phyloP scores from a whole-genome alignment of 371 early-diverging fungal genomes.

The Blastocladiella emersonii region DNA sequence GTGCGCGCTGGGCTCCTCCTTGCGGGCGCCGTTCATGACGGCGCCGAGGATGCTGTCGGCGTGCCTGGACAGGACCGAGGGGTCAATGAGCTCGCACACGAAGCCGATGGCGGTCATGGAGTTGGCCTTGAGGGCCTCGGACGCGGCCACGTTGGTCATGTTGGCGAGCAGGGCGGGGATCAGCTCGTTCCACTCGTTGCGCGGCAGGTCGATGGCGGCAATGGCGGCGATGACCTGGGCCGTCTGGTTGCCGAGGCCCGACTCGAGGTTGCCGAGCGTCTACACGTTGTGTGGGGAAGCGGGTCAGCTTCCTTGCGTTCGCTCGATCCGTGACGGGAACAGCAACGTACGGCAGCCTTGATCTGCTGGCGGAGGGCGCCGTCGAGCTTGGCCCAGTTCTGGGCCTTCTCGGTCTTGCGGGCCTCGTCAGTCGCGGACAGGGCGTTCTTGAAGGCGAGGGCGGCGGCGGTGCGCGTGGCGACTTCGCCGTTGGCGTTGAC shows the following conservation, averaged over 20 bases:
- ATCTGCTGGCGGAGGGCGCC: conserved; percentile 4
- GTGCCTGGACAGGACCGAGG: conserved; percentile 54
- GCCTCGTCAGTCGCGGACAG: conserved; percentile 29
- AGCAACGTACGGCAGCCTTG: conserved; percentile 6
- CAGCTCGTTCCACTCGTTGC: conserved; percentile 67
- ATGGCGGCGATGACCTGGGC: conserved; percentile 57
- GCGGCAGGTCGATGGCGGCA: conserved; percentile 78
- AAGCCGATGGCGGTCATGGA: conserved; percentile 80
- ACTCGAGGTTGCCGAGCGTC: neutral
- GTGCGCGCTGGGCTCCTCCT: conserved; percentile 70
- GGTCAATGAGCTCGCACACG: conserved; percentile 73
- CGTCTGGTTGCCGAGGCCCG: neutral
- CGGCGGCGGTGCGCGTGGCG: conserved; percentile 62
- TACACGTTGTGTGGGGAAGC: neutral
- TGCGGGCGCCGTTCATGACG: conserved; percentile 79
- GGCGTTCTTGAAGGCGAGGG: conserved; percentile 81
- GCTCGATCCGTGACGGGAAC: neutral
- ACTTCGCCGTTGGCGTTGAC: conserved; percentile 50
- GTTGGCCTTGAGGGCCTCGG: conserved; percentile 49
- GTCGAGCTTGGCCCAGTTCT: conserved; percentile 10
- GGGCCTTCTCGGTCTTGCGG: neutral
- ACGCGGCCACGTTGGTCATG: conserved; percentile 34
- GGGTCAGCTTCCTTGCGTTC: neutral
- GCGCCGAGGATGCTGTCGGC: conserved; percentile 81
- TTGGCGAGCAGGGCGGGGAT: conserved; percentile 62